Evolutionary conservation across 805 yeast genomes (phyloP).

Genomic region (Barnettozyma wickerhamii): DNA sequence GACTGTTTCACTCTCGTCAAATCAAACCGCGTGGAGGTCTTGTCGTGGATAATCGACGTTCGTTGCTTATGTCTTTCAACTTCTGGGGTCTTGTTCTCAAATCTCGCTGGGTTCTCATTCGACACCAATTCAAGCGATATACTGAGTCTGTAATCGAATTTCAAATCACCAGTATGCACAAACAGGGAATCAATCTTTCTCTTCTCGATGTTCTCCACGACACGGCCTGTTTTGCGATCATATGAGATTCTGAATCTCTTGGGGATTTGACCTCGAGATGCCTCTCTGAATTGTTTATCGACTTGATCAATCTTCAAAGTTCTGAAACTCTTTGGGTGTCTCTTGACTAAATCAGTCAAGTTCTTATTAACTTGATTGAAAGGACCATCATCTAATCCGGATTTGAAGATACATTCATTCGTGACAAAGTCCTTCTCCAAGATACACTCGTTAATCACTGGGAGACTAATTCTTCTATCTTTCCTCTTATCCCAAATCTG

Average conservation of each 20-base stretch:
- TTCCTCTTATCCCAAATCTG: constrained; percentile 58
- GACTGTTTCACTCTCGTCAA: constrained; percentile 50
- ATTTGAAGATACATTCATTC: constrained; percentile 49
- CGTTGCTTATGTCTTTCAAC: constrained; percentile 69
- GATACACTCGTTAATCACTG: constrained; percentile 66
- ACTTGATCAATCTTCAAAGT: constrained; percentile 57
- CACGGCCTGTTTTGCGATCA: constrained; percentile 64
- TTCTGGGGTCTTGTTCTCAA: constrained; percentile 49
- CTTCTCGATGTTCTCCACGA: constrained; percentile 67
- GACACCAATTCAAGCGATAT: constrained; percentile 75
- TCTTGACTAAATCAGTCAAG: constrained; percentile 49
- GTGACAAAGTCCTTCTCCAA: constrained; percentile 45
- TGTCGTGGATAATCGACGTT: constrained; percentile 64
- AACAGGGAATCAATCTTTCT: constrained; percentile 68
- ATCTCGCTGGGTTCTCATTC: constrained; percentile 49
- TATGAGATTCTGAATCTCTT: constrained; percentile 60
- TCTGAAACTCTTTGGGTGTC: constrained; percentile 51
- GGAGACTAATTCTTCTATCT: constrained; percentile 59
- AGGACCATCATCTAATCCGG: constrained; percentile 62
- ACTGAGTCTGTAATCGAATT: constrained; percentile 73
- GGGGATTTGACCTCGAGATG: constrained; percentile 62
- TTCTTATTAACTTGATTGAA: constrained; percentile 53
- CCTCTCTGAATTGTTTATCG: constrained; percentile 59
- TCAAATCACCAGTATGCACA: constrained; percentile 69
- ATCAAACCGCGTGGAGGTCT: constrained; percentile 70